These are phyloP conservation scores for Pholiota adiposa DNA, from an alignment of 1,284 basidiomycete genomes.

Conservation along the genomic window DNA sequence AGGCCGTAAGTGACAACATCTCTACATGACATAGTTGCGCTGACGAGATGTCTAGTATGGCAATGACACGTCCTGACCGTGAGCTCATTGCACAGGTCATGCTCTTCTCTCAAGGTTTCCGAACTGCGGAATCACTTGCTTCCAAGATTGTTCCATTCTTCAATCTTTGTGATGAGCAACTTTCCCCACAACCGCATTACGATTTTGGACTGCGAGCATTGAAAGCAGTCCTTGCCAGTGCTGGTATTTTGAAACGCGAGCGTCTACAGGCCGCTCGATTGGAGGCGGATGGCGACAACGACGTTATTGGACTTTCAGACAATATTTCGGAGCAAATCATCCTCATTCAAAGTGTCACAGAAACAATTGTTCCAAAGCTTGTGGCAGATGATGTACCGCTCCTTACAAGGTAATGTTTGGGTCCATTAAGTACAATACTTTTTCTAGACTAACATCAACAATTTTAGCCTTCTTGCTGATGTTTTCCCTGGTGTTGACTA, in stretches of 20 bases:
- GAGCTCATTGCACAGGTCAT: constrained; percentile 99
- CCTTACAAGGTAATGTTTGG: constrained; percentile 77
- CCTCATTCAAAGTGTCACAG: constrained; percentile 98
- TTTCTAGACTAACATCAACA: background rate
- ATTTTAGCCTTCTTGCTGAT: constrained; percentile 84
- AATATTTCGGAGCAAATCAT: constrained; percentile 91
- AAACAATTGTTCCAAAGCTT: constrained; percentile 98
- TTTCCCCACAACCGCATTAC: constrained; percentile 98
- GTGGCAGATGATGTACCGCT: constrained; percentile 97
- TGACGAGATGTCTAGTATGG: constrained; percentile 70
- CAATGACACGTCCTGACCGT: constrained; percentile 98
- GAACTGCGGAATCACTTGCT: constrained; percentile 93
- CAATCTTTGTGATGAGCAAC: constrained; percentile 96
- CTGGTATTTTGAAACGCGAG: constrained; percentile 97
- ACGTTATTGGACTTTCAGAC: constrained; percentile 64
- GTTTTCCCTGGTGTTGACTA: constrained; percentile 98
- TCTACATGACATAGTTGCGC: constrained; percentile 2
- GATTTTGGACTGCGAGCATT: constrained; percentile 98
- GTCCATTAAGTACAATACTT: background rate
- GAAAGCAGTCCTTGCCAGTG: constrained; percentile 95
- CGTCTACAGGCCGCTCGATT: constrained; percentile 61
- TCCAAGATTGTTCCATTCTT: constrained; percentile 99
- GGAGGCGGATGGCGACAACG: constrained; percentile 47
- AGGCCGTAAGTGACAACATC: constrained; percentile 65
- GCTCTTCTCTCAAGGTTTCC: constrained; percentile 99